Base-by-base conservation (phyloP, 1,139 yeast genomes). In the Meyerozyma athensensis region DNA sequence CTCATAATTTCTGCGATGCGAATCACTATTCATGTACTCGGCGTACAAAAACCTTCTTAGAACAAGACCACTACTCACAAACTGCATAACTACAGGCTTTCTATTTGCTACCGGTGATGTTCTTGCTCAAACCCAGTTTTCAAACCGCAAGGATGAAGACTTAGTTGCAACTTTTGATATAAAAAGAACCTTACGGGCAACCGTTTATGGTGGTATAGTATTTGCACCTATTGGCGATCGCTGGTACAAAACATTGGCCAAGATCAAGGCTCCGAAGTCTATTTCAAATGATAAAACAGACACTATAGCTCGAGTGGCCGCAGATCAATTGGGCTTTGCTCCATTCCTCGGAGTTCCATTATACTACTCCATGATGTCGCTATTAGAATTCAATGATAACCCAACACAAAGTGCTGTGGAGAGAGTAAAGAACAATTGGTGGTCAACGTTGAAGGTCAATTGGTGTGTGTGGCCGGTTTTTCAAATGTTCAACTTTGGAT, bases 401-500 rank as follows among this genome's bases (percentile, higher is more conserved):
- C 54, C 61, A n/a, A 37, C 45, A 14, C 41, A 42, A 7, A 68
- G 65, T 10, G 61, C 73, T 4, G 49, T 53, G 32, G 35, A 46
- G 4, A 79, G 77, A 44, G 54, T 81, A 20, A 32, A 58, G 2
- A 58, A 63, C 12, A 74, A 75, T 40, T 80, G 80, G 76, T 68
- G 75, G 76, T 59, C 63, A 5, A 85, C 95, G 0, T 59, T 86
- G 32, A 45, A 63, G 22, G 73, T 83, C 22, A 87, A 86, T 55
- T 89, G 96, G 95, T 48, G 69, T 35, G 83, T 89, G 7, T 89
- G 97, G 97, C 97, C 96, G 0, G 64, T 76, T 0, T 81, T 89
- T 50, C 97, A 89, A 59, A 44, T 75, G 36, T 50, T 79, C 41
- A 90, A 90, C 58, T 86, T 90, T 52, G 70, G 76, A 34, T 50